Percentiles rank a stretch among this genome's conserved stretches.
phyloP scores from a whole-genome alignment of 2,329 filamentous ascomycete species.

The Incumbomyces lentus region DNA sequence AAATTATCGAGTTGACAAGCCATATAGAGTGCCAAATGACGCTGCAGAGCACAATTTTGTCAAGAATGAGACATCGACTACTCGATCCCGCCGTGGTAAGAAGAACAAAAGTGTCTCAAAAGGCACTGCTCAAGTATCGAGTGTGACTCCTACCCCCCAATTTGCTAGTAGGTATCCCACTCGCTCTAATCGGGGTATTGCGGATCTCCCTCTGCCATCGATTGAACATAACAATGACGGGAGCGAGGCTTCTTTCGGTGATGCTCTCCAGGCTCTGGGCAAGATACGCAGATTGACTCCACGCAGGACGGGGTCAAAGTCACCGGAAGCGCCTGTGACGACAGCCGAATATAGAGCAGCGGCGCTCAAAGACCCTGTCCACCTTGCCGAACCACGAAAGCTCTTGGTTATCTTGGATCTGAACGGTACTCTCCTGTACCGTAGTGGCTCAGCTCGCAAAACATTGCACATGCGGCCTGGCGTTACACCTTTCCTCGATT shows the following conservation, averaged over 20 bases:
- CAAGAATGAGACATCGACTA: constrained; percentile 5
- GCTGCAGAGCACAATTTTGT: constrained; percentile 8
- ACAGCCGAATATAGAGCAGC: constrained; percentile 50
- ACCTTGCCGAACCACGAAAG: constrained; percentile 41
- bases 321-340: constrained; percentile 45
- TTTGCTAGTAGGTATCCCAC: constrained; percentile 2
- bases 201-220: constrained; percentile 10
- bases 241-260: neutral
- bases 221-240: constrained; percentile 1
- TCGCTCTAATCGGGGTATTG: neutral
- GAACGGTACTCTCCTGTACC: constrained; percentile 78
- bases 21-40: constrained; percentile 15
- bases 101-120: neutral
- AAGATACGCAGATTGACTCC: constrained; percentile 3
- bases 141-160: neutral
- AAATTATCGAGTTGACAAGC: constrained; percentile 21
- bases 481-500: constrained; percentile 58
- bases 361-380: constrained; percentile 36
- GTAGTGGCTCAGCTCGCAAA: constrained; percentile 39
- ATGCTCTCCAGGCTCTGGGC: neutral
- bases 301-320: constrained; percentile 1
- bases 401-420: constrained; percentile 82
- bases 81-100: neutral
- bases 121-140: neutral
- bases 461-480: constrained; percentile 53